Evolutionary conservation across 441 rosid species (phyloP).

Genomic region (Isatis lusitanica): DNA sequence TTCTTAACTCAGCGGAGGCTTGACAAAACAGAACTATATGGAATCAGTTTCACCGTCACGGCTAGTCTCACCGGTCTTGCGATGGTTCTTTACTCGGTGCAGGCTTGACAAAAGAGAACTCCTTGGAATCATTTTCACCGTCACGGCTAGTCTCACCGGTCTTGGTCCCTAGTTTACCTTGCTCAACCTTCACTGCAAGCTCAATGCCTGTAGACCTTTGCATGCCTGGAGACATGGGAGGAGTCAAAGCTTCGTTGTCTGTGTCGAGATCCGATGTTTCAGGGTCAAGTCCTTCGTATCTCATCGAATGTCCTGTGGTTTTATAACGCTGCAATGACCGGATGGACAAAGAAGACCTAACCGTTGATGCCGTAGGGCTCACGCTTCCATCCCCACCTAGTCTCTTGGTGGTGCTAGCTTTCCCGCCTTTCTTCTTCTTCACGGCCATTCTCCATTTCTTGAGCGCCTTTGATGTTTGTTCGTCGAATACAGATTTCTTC

Average conservation of each 20-base stretch:
- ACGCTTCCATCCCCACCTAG: slow-evolving; percentile 56
- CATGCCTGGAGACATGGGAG: slow-evolving; percentile 32
- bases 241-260: slow-evolving; percentile 52
- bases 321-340: slow-evolving; percentile 61
- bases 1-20: not conserved
- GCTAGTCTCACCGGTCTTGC: slow-evolving; percentile 32
- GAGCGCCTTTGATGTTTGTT: slow-evolving; percentile 86
- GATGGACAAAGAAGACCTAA: slow-evolving; percentile 36
- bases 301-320: slow-evolving; percentile 80
- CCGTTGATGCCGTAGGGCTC: slow-evolving; percentile 30
- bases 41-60: not conserved
- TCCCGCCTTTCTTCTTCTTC: slow-evolving; percentile 60
- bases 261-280: slow-evolving; percentile 65
- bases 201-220: slow-evolving; percentile 27
- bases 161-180: slow-evolving; percentile 36
- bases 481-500: slow-evolving; percentile 90
- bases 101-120: slow-evolving; percentile 39
- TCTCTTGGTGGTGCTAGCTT: slow-evolving; percentile 42
- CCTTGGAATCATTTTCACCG: slow-evolving; percentile 32
- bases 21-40: not conserved
- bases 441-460: slow-evolving; percentile 86
- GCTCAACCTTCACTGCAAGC: slow-evolving; percentile 42
- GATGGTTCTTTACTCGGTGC: slow-evolving; percentile 30
- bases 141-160: slow-evolving; percentile 32
- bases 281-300: slow-evolving; percentile 47